A percentile compares a stretch with the other conserved stretches of the same genome.
Conservation (phyloP, 2,329 filamentous ascomycete genomes). For the Scytalidium sp. region DNA sequence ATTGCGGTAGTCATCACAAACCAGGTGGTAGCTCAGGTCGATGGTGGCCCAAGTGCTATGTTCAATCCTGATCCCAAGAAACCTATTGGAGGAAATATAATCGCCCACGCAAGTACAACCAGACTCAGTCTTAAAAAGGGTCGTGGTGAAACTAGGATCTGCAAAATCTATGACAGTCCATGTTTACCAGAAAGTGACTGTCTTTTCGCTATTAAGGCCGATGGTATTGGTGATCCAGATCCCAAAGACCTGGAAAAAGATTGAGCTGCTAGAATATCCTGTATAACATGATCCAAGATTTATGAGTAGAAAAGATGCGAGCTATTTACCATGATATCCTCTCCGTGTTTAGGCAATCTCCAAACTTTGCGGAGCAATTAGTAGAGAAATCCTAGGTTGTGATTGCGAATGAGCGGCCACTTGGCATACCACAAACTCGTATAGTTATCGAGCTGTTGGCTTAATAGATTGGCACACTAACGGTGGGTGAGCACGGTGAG, state of each 20-base stretch:
- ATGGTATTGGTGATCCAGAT: conserved; percentile 92
- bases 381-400: too few relatives aligned
- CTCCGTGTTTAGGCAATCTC: too few relatives aligned
- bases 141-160: conserved; percentile 89
- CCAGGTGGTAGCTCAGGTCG: conserved; percentile 96
- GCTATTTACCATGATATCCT: too few relatives aligned
- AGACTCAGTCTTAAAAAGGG: conserved; percentile 95
- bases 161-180: conserved; percentile 98
- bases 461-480: too few relatives aligned
- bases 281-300: too few relatives aligned
- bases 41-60: conserved; percentile 94
- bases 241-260: conserved; percentile 95
- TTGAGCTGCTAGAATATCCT: too few relatives aligned
- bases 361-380: too few relatives aligned
- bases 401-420: too few relatives aligned
- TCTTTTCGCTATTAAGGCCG: conserved; percentile 94
- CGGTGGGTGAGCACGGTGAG: too few relatives aligned
- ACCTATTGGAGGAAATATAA: conserved; percentile 97
- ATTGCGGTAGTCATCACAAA: conserved; percentile 99
- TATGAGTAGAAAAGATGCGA: too few relatives aligned
- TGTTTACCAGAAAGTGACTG: conserved; percentile 96
- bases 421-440: too few relatives aligned
- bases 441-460: too few relatives aligned
- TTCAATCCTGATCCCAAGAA: conserved; percentile 99
- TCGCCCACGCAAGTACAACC: conserved; percentile 95